These are phyloP conservation scores for Leucosporidium yakuticum DNA, from an alignment of 768 basidiomycete genomes.

Conservation along the genomic window DNA sequence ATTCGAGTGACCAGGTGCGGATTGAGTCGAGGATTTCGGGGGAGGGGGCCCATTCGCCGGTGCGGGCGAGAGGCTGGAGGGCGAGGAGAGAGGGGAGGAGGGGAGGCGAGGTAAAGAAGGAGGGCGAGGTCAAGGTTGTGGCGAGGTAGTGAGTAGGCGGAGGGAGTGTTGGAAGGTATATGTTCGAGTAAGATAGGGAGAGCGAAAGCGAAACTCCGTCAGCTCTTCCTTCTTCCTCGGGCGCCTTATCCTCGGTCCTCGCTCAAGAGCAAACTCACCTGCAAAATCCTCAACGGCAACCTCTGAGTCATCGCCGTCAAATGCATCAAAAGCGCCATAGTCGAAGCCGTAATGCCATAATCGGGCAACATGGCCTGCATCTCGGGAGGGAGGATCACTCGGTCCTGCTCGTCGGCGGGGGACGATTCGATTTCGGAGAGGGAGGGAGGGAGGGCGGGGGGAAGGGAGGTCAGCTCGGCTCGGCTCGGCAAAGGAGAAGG, in stretches of 20 bases:
- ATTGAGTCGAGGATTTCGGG: neutral
- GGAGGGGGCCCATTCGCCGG: neutral
- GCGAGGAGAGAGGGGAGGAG: neutral
- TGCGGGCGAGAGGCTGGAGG: conserved; percentile 21
- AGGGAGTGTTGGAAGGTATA: no score
- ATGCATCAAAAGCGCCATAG: conserved; percentile 25
- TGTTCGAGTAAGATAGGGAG: no score
- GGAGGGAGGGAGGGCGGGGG: no score
- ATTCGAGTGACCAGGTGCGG: conserved; percentile 10
- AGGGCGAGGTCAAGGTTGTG: no score
- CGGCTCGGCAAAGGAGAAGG: no score
- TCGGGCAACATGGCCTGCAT: conserved; percentile 15
- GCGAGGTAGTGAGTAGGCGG: no score
- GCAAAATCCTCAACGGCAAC: conserved; percentile 17
- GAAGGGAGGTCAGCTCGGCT: neutral
- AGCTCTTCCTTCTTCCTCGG: no score
- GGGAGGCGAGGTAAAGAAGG: no score
- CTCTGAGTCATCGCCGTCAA: conserved; percentile 20
- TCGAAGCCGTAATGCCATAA: neutral
- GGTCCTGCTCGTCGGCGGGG: conserved; percentile 7
- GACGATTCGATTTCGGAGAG: no score
- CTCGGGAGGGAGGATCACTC: conserved; percentile 26
- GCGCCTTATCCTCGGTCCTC: no score
- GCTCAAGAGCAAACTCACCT: neutral
- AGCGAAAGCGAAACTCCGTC: no score